Evolutionary conservation across 331 rosid species (phyloP).

Genomic region (Rhamnella rubrinervis): DNA sequence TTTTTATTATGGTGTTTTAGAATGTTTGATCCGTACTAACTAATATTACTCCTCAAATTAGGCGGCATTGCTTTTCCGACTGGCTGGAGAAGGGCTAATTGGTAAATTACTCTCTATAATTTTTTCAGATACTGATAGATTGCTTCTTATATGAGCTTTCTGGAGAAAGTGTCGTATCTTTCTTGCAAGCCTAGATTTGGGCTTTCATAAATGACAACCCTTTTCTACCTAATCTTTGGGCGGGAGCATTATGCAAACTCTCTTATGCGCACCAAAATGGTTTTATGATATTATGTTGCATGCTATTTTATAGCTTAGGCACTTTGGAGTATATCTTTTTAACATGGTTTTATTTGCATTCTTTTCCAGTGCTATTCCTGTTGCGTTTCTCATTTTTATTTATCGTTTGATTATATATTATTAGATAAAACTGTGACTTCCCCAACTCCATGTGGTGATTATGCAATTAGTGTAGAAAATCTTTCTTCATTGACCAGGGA

Average conservation of each 20-base stretch:
- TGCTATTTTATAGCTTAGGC: not conserved
- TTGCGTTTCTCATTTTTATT: conserved; percentile 28
- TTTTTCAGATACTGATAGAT: not conserved
- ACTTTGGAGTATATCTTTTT: not conserved
- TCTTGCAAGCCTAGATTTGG: too few species aligned
- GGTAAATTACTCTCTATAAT: conserved; percentile 45
- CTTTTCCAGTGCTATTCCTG: conserved; percentile 8
- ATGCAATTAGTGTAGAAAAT: conserved; percentile 59
- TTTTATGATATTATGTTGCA: too few species aligned
- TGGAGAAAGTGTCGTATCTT: too few species aligned
- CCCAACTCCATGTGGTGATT: conserved; percentile 51
- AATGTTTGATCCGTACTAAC: conserved; percentile 28
- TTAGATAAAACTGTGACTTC: conserved; percentile 43
- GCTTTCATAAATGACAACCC: too few species aligned
- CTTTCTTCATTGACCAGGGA: conserved; percentile 82
- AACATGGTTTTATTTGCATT: not conserved
- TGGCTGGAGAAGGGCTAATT: conserved; percentile 79
- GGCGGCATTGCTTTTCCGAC: conserved; percentile 93
- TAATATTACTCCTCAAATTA: conserved; percentile 35
- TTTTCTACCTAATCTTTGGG: too few species aligned
- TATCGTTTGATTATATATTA: conserved; percentile 32
- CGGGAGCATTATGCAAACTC: too few species aligned
- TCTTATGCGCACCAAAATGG: too few species aligned
- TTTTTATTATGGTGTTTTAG: conserved; percentile 8
- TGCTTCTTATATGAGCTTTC: not conserved